phyloP scores from a whole-genome alignment of 2,329 filamentous ascomycete species.

The Cadophora gregata region DNA sequence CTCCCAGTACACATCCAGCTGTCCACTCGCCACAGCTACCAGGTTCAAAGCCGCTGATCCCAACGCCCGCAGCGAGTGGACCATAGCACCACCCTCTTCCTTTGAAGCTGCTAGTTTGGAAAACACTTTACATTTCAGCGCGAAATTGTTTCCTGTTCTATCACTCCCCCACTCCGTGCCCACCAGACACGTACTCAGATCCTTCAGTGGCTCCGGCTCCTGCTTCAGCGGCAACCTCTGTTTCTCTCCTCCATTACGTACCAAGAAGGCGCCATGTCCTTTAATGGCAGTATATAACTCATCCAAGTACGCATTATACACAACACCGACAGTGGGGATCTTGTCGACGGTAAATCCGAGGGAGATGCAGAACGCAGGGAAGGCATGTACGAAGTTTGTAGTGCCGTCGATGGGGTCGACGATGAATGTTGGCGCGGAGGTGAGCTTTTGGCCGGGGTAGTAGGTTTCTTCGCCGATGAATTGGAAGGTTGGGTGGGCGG shows the following conservation, averaged over 20 bases:
- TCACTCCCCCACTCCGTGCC: slow-evolving; percentile 77
- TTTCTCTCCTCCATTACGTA: slow-evolving; percentile 48
- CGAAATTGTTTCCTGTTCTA: slow-evolving; percentile 72
- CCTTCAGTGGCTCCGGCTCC: slow-evolving; percentile 60
- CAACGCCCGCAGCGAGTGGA: slow-evolving; percentile 72
- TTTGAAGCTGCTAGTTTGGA: slow-evolving; percentile 61
- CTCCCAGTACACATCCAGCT: slow-evolving; percentile 80
- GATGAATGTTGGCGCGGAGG: slow-evolving; percentile 74
- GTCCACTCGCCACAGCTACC: slow-evolving; percentile 72
- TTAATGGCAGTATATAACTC: slow-evolving; percentile 72
- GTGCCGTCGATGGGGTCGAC: slow-evolving; percentile 85
- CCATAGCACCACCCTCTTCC: slow-evolving; percentile 74
- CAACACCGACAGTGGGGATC: slow-evolving; percentile 70
- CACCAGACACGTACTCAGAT: slow-evolving; percentile 68
- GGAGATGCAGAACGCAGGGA: slow-evolving; percentile 77
- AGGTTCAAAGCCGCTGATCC: slow-evolving; percentile 79
- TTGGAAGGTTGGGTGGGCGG: slow-evolving; percentile 59
- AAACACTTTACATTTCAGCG: slow-evolving; percentile 72
- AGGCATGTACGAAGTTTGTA: slow-evolving; percentile 80
- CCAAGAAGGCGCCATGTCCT: slow-evolving; percentile 67
- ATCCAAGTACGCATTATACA: slow-evolving; percentile 80
- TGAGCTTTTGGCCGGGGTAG: slow-evolving; percentile 67
- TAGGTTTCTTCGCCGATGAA: slow-evolving; percentile 84
- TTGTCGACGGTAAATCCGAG: slow-evolving; percentile 72
- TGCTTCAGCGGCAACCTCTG: slow-evolving; percentile 53